phyloP scores from a whole-genome alignment of 495 filamentous ascomycete species.

The Aspergillus baeticus region DNA sequence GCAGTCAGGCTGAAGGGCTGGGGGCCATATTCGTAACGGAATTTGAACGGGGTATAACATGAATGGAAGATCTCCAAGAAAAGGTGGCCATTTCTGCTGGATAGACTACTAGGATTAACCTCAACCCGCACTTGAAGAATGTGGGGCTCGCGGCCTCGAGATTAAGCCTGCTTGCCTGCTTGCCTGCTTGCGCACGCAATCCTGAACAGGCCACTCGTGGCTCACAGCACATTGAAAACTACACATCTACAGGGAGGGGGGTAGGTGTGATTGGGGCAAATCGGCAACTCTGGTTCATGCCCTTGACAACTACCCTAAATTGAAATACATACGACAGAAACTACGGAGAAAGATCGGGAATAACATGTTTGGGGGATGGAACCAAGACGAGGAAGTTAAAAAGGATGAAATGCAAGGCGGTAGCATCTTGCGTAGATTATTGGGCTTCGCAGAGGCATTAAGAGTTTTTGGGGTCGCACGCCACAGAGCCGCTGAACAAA shows the following conservation, averaged over 20 bases:
- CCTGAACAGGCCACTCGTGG: constrained; percentile 18
- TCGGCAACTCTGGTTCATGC: constrained; percentile 7
- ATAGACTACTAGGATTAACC: constrained; percentile 15
- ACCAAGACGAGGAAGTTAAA: no score
- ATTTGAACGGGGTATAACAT: no score
- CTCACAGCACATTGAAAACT: constrained; percentile 13
- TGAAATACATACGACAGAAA: constrained; percentile 15
- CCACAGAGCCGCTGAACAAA: no score
- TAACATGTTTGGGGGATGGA: no score
- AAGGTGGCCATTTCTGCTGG: constrained; percentile 13
- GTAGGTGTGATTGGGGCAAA: constrained; percentile 13
- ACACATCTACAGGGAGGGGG: constrained; percentile 9
- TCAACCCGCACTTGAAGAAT: constrained; percentile 7
- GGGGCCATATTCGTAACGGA: no score
- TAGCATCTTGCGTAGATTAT: no score
- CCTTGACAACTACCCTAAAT: constrained; percentile 6
- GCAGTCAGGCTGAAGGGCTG: constrained; percentile 3
- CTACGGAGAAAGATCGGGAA: constrained; percentile 17
- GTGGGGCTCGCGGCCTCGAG: constrained; percentile 10
- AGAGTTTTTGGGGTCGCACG: no score
- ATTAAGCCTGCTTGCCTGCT: constrained; percentile 15
- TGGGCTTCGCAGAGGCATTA: no score
- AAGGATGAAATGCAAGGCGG: no score
- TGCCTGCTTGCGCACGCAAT: constrained; percentile 18
- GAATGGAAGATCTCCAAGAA: constrained; percentile 10